Conservation (phyloP, 768 basidiomycete species). For the Mycena leptocephala region DNA sequence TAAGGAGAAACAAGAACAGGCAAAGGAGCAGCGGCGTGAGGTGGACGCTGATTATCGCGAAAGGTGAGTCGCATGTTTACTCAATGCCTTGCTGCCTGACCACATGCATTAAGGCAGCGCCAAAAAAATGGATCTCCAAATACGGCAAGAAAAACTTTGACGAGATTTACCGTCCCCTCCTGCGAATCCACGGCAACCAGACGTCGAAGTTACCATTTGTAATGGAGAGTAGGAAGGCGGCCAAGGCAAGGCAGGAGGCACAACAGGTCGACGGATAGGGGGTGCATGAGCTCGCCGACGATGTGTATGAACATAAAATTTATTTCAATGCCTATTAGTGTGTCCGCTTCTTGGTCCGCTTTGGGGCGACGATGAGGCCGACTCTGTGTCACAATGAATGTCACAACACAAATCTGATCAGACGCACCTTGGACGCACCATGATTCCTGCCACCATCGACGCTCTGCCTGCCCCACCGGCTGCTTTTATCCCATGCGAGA, state of each 20-base stretch:
- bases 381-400: background rate
- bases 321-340: too few relatives aligned
- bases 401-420: background rate
- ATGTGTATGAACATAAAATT: too few relatives aligned
- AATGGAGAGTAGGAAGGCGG: background rate
- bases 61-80: background rate
- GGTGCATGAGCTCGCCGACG: too few relatives aligned
- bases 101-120: background rate
- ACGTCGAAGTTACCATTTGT: background rate
- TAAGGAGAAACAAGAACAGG: background rate
- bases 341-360: too few relatives aligned
- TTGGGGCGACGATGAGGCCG: background rate
- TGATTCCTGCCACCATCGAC: background rate
- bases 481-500: background rate
- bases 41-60: background rate
- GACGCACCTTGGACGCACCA: background rate
- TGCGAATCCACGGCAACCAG: background rate
- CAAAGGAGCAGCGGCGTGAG: background rate
- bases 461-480: background rate
- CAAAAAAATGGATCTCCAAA: background rate
- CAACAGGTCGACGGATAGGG: background rate
- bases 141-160: background rate
- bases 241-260: too few relatives aligned
- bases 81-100: background rate
- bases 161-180: background rate